Base-by-base conservation (phyloP, 2,329 filamentous ascomycete genomes). In the Ascochyta rabiei region DNA sequence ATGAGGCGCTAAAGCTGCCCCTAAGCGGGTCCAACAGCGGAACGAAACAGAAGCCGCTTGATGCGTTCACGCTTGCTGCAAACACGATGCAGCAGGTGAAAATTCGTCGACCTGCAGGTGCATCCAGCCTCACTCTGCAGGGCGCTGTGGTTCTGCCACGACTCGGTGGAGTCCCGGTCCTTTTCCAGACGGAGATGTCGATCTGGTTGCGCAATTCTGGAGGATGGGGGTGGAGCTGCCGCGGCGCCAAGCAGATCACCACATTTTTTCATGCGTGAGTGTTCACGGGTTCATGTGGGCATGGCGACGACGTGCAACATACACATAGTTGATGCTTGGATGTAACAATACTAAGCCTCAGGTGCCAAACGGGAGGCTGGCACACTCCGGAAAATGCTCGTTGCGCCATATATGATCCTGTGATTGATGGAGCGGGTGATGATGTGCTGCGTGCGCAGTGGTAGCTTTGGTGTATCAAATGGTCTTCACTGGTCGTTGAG, bases 231-330 rank as follows among this genome's bases (percentile, higher is more conserved):
- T 55, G 53, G 53, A 56, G 47, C 47, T 48, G 24, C 24, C 53
- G 48, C 42, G 53, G 53, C 53, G 53, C 53, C 53, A 56, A 56
- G 53, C 31, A n/a, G 53, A 56, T 56, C 53, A 56, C 47, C 53
- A 48, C 48, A 56, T 51, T 56, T 44, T 48, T 47, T 43, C 48
- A 50, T 50, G 46, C 46, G 16, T 41, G 18, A 47, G 31, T 55
- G 41, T 37, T 50, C 52, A 46, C 46, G 37, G 35, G 46, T 37
- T 33, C 45, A 45, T 13, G 6, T 30, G 41, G 30, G 41, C 28
- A 38, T 23, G 23, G 39, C 40, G 40, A 30, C 19, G 35, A 48
- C 46, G 53, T 51, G 47, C 48, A 48, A 51, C 42, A 48, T 48
- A 43, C 48, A 38, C 28, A 48, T 21, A 38, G n/a, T 39, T 18